Conservation (phyloP, 2,329 filamentous ascomycete species). For the Fusarium sulawesiense region DNA sequence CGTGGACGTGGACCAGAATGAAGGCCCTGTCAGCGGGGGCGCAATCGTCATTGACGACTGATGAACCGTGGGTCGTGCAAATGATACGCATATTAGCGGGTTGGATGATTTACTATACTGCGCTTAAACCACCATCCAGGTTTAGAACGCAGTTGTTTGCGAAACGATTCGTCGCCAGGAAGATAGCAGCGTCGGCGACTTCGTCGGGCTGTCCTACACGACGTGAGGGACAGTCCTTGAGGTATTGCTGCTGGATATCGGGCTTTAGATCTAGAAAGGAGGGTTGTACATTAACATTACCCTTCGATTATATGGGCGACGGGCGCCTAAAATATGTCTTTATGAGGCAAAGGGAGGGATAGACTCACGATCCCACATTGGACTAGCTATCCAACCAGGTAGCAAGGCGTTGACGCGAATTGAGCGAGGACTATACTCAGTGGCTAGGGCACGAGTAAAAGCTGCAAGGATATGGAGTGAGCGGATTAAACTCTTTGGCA, state of each 20-base stretch:
- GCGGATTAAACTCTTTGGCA: conserved; percentile 25
- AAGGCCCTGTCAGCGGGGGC: conserved; percentile 56
- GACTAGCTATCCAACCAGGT: conserved; percentile 84
- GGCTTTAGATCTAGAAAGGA: conserved; percentile 52
- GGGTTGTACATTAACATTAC: conserved; percentile 55
- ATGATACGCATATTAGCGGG: conserved; percentile 18
- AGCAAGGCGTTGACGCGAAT: conserved; percentile 84
- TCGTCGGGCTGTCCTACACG: conserved; percentile 77
- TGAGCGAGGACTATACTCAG: conserved; percentile 68
- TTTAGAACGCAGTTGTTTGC: conserved; percentile 90
- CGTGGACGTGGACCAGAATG: conserved; percentile 61
- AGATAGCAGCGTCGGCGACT: conserved; percentile 83
- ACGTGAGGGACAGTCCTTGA: conserved; percentile 68
- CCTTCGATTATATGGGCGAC: conserved; percentile 29
- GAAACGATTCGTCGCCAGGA: conserved; percentile 81
- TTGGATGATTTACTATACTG: conserved; percentile 57
- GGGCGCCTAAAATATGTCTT: conserved; percentile 15
- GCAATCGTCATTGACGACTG: conserved; percentile 75
- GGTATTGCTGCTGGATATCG: conserved; percentile 52
- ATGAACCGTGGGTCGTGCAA: conserved; percentile 34
- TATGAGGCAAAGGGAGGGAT: conserved; percentile 28
- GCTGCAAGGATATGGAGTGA: conserved; percentile 56
- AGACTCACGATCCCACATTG: conserved; percentile 78
- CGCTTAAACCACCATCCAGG: conserved; percentile 85
- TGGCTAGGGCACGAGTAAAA: conserved; percentile 74